Conservation (phyloP, 306 rosid species). For the Ormosia semicastrata region DNA sequence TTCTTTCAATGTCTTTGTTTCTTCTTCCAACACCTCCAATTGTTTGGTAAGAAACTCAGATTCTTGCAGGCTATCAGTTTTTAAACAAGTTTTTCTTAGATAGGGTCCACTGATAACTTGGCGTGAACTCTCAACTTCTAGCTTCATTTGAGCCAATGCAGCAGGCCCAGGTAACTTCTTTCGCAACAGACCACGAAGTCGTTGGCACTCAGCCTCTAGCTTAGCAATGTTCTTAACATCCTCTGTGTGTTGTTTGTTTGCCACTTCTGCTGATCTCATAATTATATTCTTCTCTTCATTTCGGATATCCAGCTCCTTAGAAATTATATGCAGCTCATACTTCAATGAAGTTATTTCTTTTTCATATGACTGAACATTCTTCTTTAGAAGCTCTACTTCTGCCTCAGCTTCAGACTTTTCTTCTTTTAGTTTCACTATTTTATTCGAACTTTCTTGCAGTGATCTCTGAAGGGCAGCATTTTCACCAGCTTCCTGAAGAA, state of each 20-base stretch:
- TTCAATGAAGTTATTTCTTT: conserved; percentile 75
- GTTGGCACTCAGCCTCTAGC: conserved; percentile 88
- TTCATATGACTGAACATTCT: conserved; percentile 63
- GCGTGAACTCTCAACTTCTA: conserved; percentile 74
- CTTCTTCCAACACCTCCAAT: conserved; percentile 65
- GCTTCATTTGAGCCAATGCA: conserved; percentile 92
- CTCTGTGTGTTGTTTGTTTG: conserved; percentile 70
- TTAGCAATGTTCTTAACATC: conserved; percentile 71
- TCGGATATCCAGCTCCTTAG: conserved; percentile 93
- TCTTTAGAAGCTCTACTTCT: conserved; percentile 65
- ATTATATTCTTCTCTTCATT: conserved; percentile 90
- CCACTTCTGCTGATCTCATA: conserved; percentile 80
- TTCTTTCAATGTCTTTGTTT: conserved; percentile 80
- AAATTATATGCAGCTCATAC: conserved; percentile 71
- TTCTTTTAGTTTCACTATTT: conserved; percentile 58
- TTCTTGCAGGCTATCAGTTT: conserved; percentile 59
- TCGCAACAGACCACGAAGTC: conserved; percentile 78
- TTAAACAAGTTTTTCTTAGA: conserved; percentile 49
- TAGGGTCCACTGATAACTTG: conserved; percentile 53
- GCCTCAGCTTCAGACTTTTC: conserved; percentile 80
- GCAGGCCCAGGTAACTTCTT: conserved; percentile 97
- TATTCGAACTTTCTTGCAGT: conserved; percentile 75
- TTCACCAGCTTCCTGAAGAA: conserved; percentile 59
- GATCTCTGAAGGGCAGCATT: conserved; percentile 71
- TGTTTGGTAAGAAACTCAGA: conserved; percentile 70